Percentiles rank a stretch among this genome's conserved stretches.
These are phyloP conservation scores for Phoma sp. DNA, from an alignment of 2,329 filamentous ascomycete species.

Conservation along the genomic window DNA sequence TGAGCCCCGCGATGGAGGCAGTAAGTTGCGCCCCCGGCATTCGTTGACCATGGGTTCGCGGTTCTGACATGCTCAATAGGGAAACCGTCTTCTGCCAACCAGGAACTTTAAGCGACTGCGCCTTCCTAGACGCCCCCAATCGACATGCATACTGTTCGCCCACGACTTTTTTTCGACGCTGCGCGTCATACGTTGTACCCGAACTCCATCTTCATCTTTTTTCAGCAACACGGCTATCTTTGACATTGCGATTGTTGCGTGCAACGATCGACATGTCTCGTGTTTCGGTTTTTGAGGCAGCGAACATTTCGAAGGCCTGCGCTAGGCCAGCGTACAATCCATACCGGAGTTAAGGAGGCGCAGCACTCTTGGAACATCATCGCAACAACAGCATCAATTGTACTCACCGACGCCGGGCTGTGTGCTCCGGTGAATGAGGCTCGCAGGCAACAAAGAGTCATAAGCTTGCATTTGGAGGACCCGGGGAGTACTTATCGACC, in stretches of 20 bases:
- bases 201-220: conserved; percentile 3
- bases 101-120: conserved; percentile 26
- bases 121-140: conserved; percentile 8
- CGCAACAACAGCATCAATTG: conserved; percentile 12
- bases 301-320: conserved; percentile 1
- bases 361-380: conserved; percentile 23
- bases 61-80: conserved; percentile 21
- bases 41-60: not conserved
- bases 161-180: conserved; percentile 18
- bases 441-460: conserved; percentile 25
- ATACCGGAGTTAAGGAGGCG: conserved; percentile 22
- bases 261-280: conserved; percentile 15
- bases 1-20: conserved; percentile 27
- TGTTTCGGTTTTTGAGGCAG: conserved; percentile 9
- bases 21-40: conserved; percentile 21
- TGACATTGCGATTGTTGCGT: conserved; percentile 3
- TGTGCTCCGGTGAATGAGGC: conserved; percentile 37
- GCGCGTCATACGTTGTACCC: conserved; percentile 30
- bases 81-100: conserved; percentile 18
- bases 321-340: conserved; percentile 3
- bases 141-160: conserved; percentile 10
- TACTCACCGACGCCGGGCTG: conserved; percentile 33
- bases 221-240: conserved; percentile 4
- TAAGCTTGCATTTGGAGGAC: conserved; percentile 28
- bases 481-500: conserved; percentile 37